A percentile compares a stretch with the other conserved stretches of the same genome.
These are phyloP conservation scores for Linderniella brevidens DNA, from an alignment of 257 asterid species.

Conservation along the genomic window DNA sequence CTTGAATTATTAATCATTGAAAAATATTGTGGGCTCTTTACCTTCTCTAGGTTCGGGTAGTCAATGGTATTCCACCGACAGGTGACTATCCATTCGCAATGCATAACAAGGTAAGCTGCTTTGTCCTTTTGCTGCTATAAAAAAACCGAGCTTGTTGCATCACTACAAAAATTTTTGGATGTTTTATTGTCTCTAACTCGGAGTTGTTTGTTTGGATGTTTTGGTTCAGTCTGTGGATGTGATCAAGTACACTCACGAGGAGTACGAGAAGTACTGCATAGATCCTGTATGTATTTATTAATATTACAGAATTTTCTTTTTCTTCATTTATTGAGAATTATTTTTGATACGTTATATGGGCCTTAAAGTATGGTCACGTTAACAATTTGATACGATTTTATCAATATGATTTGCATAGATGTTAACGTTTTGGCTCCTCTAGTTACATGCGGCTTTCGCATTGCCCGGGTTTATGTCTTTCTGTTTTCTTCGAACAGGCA, in stretches of 20 bases:
- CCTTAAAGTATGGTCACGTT: too few relatives aligned
- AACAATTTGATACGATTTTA: too few relatives aligned
- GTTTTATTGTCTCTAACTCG: too few relatives aligned
- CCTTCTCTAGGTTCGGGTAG: slow-evolving; percentile 77
- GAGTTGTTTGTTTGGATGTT: slow-evolving; percentile 2
- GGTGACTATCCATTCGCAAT: slow-evolving; percentile 94
- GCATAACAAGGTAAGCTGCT: slow-evolving; percentile 56
- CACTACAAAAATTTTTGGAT: too few relatives aligned
- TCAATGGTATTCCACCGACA: slow-evolving; percentile 79
- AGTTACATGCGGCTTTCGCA: not conserved
- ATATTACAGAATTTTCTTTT: slow-evolving; percentile 4
- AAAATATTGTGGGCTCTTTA: slow-evolving; percentile 8
- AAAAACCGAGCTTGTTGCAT: too few relatives aligned
- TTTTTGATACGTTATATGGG: slow-evolving; percentile 4
- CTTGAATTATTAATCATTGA: not conserved
- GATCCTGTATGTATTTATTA: slow-evolving; percentile 44
- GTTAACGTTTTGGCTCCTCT: not conserved
- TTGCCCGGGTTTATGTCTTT: not conserved
- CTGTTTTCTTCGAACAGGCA: slow-evolving; percentile 21
- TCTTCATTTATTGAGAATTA: not conserved
- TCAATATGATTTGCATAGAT: not conserved
- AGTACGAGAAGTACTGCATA: slow-evolving; percentile 66
- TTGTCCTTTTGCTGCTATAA: too few relatives aligned
- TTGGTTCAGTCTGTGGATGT: slow-evolving; percentile 77
- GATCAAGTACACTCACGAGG: slow-evolving; percentile 83